Evolutionary conservation across 352 stramenopile species (phyloP).

Genomic region (Phytophthora cajani): DNA sequence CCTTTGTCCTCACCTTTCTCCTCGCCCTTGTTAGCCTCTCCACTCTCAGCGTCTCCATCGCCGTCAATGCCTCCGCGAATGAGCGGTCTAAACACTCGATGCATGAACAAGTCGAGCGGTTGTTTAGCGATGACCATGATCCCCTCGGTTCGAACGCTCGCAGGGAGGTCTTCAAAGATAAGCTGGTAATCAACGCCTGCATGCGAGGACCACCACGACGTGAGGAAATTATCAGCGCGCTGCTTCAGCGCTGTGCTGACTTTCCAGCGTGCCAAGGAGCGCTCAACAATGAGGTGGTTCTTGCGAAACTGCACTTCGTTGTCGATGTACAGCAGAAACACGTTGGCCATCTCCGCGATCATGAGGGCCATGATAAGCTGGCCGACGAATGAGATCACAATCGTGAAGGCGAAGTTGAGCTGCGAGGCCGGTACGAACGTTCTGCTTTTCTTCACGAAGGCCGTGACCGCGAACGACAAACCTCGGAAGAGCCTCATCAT

Average conservation of each 20-base stretch:
- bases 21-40: neutral
- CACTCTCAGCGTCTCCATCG: neutral
- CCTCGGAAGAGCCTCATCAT: constrained; percentile 55
- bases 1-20: neutral
- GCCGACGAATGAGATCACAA: constrained; percentile 57
- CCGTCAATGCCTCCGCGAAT: constrained; percentile 12
- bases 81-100: constrained; percentile 52
- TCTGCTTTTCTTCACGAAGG: constrained; percentile 66
- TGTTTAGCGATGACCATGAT: constrained; percentile 51
- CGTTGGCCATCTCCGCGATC: constrained; percentile 74
- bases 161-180: constrained; percentile 61
- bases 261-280: constrained; percentile 49
- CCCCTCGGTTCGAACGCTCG: constrained; percentile 58
- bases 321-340: constrained; percentile 67
- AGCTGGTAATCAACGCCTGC: constrained; percentile 61
- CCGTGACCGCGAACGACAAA: constrained; percentile 57
- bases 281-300: constrained; percentile 65
- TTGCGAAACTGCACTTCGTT: constrained; percentile 80
- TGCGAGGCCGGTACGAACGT: constrained; percentile 54
- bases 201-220: constrained; percentile 69
- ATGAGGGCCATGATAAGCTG: constrained; percentile 80
- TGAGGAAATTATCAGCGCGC: constrained; percentile 51
- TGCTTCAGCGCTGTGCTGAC: constrained; percentile 48
- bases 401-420: constrained; percentile 58
- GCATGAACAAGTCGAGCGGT: constrained; percentile 50